A percentile compares a stretch with the other conserved stretches of the same genome.
Evolutionary conservation across 768 basidiomycete genomes (phyloP).

Genomic region (Naganishia vishniacii): DNA sequence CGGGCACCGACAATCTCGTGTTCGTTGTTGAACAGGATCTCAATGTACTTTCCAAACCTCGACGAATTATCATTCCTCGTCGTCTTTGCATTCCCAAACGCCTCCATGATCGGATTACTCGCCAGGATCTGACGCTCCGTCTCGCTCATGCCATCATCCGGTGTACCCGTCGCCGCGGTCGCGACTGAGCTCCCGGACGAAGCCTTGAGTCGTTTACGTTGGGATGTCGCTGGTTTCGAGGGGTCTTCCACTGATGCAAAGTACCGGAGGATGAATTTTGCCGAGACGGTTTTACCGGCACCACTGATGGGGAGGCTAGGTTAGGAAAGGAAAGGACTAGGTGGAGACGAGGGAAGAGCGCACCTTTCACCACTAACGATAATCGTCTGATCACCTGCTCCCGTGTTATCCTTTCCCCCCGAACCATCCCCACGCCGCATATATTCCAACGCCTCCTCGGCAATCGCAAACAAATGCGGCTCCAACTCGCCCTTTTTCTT

Average conservation of each 20-base stretch:
- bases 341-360: conserved; percentile 7
- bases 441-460: conserved; percentile 96
- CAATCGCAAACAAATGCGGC: conserved; percentile 96
- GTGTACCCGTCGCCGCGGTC: conserved; percentile 28
- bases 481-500: conserved; percentile 88
- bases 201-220: conserved; percentile 59
- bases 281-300: conserved; percentile 98
- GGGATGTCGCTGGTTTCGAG: conserved; percentile 55
- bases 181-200: conserved; percentile 4
- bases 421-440: conserved; percentile 63
- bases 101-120: conserved; percentile 98
- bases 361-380: conserved; percentile 98
- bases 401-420: conserved; percentile 53
- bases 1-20: conserved; percentile 97
- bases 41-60: conserved; percentile 98
- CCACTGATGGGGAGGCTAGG: conserved; percentile 58
- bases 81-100: conserved; percentile 98
- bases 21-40: conserved; percentile 94
- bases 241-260: conserved; percentile 91
- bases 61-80: conserved; percentile 99
- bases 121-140: conserved; percentile 96
- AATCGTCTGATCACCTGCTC: conserved; percentile 88
- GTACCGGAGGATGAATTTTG: conserved; percentile 99
- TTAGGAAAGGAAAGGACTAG: no score
- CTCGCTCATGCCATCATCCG: conserved; percentile 61